Evolutionary conservation across 2,329 filamentous ascomycete genomes (phyloP).

Genomic region (Fusarium floridanum): DNA sequence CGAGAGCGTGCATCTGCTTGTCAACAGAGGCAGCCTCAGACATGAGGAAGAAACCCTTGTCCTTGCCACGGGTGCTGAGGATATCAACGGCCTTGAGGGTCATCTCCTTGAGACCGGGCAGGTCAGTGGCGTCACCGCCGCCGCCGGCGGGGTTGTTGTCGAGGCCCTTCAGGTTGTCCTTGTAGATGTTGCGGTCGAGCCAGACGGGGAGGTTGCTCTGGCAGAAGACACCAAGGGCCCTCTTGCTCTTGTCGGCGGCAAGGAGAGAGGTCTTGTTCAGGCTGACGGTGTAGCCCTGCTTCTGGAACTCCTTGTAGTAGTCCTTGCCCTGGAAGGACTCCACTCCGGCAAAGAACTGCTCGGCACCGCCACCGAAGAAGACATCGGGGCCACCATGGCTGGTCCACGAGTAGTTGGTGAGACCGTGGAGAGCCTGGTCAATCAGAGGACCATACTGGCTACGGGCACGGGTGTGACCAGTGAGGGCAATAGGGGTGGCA

Average conservation of each 20-base stretch:
- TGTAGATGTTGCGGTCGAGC: constrained; percentile 88
- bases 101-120: constrained; percentile 90
- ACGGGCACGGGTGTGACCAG: constrained; percentile 79
- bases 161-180: constrained; percentile 73
- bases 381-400: constrained; percentile 81
- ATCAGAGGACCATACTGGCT: constrained; percentile 78
- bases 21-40: constrained; percentile 87
- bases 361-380: constrained; percentile 84
- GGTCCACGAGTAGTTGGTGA: constrained; percentile 86
- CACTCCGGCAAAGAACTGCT: constrained; percentile 79
- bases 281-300: constrained; percentile 78
- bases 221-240: constrained; percentile 83
- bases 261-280: constrained; percentile 80
- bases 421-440: constrained; percentile 80
- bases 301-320: constrained; percentile 83
- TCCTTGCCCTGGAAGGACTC: constrained; percentile 77
- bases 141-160: constrained; percentile 78
- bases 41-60: constrained; percentile 89
- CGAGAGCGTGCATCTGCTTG: constrained; percentile 89
- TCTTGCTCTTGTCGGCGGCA: constrained; percentile 67
- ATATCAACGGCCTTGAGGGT: constrained; percentile 88
- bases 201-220: constrained; percentile 82
- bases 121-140: constrained; percentile 74
- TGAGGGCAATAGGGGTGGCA: constrained; percentile 83
- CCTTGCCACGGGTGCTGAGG: constrained; percentile 73